phyloP scores from a whole-genome alignment of 2,329 filamentous ascomycete species.

The Corinectria fuckeliana region DNA sequence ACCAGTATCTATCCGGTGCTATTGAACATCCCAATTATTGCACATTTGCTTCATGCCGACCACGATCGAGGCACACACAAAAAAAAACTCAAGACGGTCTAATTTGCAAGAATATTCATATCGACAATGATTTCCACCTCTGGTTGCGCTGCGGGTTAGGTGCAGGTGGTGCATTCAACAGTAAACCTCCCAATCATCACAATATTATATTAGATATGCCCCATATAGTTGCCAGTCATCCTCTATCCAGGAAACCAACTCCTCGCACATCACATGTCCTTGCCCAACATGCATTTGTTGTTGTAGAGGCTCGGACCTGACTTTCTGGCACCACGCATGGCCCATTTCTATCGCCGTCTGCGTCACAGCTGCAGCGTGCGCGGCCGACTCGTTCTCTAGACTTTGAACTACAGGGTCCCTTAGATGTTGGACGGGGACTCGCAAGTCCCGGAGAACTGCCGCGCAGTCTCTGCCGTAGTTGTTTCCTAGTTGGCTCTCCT shows the following conservation, averaged over 20 bases:
- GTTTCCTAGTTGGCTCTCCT: constrained; percentile 47
- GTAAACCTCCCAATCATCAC: not conserved
- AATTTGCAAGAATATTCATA: not conserved
- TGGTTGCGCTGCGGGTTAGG: not conserved
- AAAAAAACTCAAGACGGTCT: not conserved
- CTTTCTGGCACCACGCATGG: constrained; percentile 31
- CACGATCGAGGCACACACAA: not conserved
- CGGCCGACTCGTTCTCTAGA: constrained; percentile 12
- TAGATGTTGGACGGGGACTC: constrained; percentile 45
- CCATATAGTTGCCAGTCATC: constrained; percentile 44
- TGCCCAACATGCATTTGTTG: constrained; percentile 41
- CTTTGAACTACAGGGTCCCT: constrained; percentile 28
- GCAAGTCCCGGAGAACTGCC: constrained; percentile 48
- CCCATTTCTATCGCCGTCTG: constrained; percentile 30
- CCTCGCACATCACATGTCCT: constrained; percentile 43
- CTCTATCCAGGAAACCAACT: constrained; percentile 48
- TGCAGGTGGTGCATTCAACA: too few species aligned
- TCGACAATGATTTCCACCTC: not conserved
- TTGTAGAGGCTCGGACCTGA: constrained; percentile 24
- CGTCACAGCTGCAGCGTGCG: constrained; percentile 27
- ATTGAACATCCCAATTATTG: not conserved
- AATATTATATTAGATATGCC: constrained; percentile 34
- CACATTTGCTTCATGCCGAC: not conserved
- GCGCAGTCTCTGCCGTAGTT: constrained; percentile 48
- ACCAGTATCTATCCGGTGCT: not conserved